Percentiles rank a stretch among this genome's conserved stretches.
Evolutionary conservation across 225 moss, liverwort and hornwort species (phyloP).

Genomic region (Pseudisothecium myosuroides): DNA sequence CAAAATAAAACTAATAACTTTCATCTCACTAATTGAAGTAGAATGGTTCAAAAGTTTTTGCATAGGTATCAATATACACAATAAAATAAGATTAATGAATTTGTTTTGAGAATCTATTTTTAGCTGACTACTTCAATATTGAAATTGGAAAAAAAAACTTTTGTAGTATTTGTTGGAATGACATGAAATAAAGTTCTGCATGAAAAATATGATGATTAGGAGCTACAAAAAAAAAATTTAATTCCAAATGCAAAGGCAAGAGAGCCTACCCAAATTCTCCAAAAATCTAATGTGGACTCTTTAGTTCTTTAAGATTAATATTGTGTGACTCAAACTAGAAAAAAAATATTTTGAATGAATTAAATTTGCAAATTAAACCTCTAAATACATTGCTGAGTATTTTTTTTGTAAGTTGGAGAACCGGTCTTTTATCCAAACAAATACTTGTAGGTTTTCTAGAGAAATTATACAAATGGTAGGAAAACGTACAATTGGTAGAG

Average conservation of each 20-base stretch:
- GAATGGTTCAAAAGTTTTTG: not conserved
- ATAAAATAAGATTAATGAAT: not conserved
- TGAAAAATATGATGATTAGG: not conserved
- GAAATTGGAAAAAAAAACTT: not conserved
- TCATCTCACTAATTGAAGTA: not conserved
- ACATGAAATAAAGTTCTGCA: not conserved
- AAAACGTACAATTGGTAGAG: not conserved
- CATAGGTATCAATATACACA: not conserved
- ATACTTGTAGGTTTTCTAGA: accelerated
- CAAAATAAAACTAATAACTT: not conserved
- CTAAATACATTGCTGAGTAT: not conserved
- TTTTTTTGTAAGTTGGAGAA: not conserved
- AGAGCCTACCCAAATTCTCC: not conserved
- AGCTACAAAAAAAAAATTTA: not conserved
- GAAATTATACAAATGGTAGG: not conserved
- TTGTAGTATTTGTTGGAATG: not conserved
- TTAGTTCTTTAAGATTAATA: not conserved
- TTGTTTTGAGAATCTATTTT: not conserved
- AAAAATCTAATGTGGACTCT: accelerated
- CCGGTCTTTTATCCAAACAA: not conserved
- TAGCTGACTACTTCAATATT: not conserved
- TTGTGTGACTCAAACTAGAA: not conserved
- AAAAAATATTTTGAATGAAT: not conserved
- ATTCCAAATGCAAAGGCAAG: not conserved
- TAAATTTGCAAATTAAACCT: not conserved